Conservation (phyloP, 75 land plant genomes). For the Ceratopteris richardii region DNA sequence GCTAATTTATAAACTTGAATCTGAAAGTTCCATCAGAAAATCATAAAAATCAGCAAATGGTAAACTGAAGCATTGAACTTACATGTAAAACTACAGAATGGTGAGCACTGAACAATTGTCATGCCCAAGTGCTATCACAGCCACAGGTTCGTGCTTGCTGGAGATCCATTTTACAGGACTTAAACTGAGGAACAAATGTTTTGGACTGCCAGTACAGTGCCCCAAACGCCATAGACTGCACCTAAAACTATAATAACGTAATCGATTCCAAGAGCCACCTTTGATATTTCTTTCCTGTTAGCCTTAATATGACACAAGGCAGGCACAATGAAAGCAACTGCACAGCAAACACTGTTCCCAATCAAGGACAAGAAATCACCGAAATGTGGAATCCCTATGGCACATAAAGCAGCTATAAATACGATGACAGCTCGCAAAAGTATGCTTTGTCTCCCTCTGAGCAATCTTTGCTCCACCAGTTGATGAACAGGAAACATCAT, state of each 20-base stretch:
- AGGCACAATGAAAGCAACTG: constrained; percentile 78
- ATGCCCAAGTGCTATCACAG: too few relatives aligned
- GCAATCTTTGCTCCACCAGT: constrained; percentile 59
- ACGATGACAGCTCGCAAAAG: constrained; percentile 56
- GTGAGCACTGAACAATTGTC: too few relatives aligned
- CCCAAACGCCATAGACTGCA: constrained; percentile 39
- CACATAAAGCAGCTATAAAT: constrained; percentile 28
- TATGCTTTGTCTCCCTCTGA: constrained; percentile 30
- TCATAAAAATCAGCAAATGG: too few relatives aligned
- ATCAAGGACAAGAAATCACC: constrained; percentile 74
- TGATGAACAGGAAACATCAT: constrained; percentile 97
- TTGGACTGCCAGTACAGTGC: too few relatives aligned
- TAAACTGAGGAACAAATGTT: too few relatives aligned
- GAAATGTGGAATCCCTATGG: constrained; percentile 57
- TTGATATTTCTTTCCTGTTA: constrained; percentile 38
- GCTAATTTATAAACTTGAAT: too few relatives aligned
- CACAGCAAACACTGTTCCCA: constrained; percentile 79
- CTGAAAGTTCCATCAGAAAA: too few relatives aligned
- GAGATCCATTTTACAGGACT: too few relatives aligned
- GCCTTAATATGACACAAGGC: constrained; percentile 56
- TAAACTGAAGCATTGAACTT: too few relatives aligned
- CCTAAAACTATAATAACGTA: constrained; percentile 41
- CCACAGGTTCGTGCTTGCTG: too few relatives aligned
- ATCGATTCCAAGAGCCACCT: constrained; percentile 22
- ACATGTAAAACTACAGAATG: too few relatives aligned